Base-by-base conservation (phyloP, 164 flowering plant genomes). In the Tinospora cordifolia region DNA sequence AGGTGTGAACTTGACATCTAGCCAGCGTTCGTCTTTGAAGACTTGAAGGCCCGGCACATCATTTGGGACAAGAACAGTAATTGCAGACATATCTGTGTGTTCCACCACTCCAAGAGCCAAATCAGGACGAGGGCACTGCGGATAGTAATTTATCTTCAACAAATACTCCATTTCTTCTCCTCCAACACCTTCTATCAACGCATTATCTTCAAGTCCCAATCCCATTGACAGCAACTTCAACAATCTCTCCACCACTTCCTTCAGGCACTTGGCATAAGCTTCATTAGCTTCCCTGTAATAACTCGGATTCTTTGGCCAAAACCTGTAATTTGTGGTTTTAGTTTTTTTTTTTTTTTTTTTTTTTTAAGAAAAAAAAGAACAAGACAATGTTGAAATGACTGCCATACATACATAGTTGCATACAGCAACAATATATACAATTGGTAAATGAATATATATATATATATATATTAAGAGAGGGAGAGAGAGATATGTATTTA, bases 241-340 rank as follows among this genome's bases (percentile, higher is more conserved):
- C 49, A 89, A 72, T 80, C 75, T 82, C 51, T 83, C 81, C 44
- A 63, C 87, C 68, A 87, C 87, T 11, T 64, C 76, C 11, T 46
- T 71, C 74, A 89, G 11, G 26, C 65, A 66, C 76, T 79, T 74
- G 0, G 81, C 75, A 7, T 89, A 86, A 68, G 83, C 89, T 67
- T 86, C 89, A 24, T 81, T 87, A 1, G 79, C 86, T 64, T 81
- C 86, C 79, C 91, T 87, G 81, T 90, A 90, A 60, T 80, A 72
- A 60, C 90, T 75, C 0, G 95, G 95, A n/a, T 85, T 89, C 46
- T 82, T 78, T 8, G 97, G 97, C 97, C 97, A 92, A 69, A 84
- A 82, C 36, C 62, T 63, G 36, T 30, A 30, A 30, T 2, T 30
- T 1, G 36, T 1, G 36, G 36, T 30, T n/a, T n/a, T n/a, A n/a